Base-by-base conservation (phyloP, 129 eudicot genomes). In the Flaveria linearis region DNA sequence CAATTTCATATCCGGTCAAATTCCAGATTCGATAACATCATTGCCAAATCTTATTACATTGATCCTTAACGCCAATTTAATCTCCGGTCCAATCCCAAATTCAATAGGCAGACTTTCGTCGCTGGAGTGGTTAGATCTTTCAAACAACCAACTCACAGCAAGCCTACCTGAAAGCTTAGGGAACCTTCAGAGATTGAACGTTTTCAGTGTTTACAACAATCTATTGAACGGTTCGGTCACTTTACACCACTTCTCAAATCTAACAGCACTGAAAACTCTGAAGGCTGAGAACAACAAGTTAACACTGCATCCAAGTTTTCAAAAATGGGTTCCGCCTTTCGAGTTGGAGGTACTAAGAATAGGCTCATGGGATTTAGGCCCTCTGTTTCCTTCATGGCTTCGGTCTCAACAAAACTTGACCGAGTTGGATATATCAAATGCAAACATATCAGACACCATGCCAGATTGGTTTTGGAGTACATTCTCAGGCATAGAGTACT, bases 301-400 rank as follows among this genome's bases (percentile, higher is more conserved):
- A 36, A 64, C 51, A 0, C 33, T 75, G 13, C 71, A 62, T 61
- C 49, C 47, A 46, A 16, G 42, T 75, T 28, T 16, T 46, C 49
- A 36, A 45, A 14, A 73, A 18, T 82, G 86, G 87, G 72, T 72
- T 26, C 81, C 81, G 12, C 78, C 77, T 61, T 79, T 78, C 23
- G 78, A 72, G 60, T 73, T 84, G 22, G 18, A 56, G 12, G 20
- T 45, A 1, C 9, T 84, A 30, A 16, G 62, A 14, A 47, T 76
- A 15, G 69, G 57, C 8, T 49, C 69, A 45, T 76, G 80, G 72
- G 55, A 64, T 7, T 25, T 84, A 5, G 88, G 85, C 14, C 82
- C 85, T 11, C 18, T 11, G 1, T 84, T 84, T 77, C 92, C 92
- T 5, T 14, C 70, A 30, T 87, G 92, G 89, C 61, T 87, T 53